Evolutionary conservation across 2,329 filamentous ascomycete species (phyloP).

Genomic region (Didymosphaeria variabile): DNA sequence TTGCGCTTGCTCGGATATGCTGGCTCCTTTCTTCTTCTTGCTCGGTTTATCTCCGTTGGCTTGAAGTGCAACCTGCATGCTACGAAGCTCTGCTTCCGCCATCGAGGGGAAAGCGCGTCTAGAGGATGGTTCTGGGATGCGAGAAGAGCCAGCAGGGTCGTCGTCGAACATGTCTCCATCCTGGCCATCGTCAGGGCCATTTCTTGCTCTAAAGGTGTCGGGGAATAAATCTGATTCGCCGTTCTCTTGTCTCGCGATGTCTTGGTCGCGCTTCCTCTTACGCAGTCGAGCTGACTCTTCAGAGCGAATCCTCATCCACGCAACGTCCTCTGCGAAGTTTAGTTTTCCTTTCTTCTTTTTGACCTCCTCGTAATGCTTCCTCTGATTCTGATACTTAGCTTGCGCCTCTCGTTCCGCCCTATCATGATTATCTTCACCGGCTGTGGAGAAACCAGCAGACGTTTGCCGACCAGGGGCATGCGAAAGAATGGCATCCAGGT

Average conservation of each 20-base stretch:
- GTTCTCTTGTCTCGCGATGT: slow-evolving; percentile 20
- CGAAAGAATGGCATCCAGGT: slow-evolving; percentile 25
- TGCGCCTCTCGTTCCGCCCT: slow-evolving; percentile 11
- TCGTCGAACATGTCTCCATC: slow-evolving; percentile 19
- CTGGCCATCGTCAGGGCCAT: not conserved
- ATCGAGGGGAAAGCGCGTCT: slow-evolving; percentile 23
- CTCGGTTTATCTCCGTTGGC: slow-evolving; percentile 29
- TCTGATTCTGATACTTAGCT: slow-evolving; percentile 29
- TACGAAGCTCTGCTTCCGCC: slow-evolving; percentile 37
- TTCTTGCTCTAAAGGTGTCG: not conserved
- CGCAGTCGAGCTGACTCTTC: slow-evolving; percentile 28
- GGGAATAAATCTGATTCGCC: slow-evolving; percentile 26
- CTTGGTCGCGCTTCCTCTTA: slow-evolving; percentile 27
- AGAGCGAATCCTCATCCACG: slow-evolving; percentile 37
- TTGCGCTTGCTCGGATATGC: slow-evolving; percentile 7
- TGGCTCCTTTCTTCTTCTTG: slow-evolving; percentile 34
- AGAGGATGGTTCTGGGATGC: slow-evolving; percentile 23
- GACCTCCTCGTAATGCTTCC: slow-evolving; percentile 32
- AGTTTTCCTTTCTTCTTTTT: slow-evolving; percentile 30
- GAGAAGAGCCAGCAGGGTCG: slow-evolving; percentile 13
- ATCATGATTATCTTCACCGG: not conserved
- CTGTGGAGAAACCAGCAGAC: not conserved
- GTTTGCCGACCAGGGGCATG: not conserved
- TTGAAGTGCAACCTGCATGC: slow-evolving; percentile 43
- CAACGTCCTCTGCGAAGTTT: slow-evolving; percentile 36